phyloP scores from a whole-genome alignment of 2,329 filamentous ascomycete species.

The Ascochyta pisi region DNA sequence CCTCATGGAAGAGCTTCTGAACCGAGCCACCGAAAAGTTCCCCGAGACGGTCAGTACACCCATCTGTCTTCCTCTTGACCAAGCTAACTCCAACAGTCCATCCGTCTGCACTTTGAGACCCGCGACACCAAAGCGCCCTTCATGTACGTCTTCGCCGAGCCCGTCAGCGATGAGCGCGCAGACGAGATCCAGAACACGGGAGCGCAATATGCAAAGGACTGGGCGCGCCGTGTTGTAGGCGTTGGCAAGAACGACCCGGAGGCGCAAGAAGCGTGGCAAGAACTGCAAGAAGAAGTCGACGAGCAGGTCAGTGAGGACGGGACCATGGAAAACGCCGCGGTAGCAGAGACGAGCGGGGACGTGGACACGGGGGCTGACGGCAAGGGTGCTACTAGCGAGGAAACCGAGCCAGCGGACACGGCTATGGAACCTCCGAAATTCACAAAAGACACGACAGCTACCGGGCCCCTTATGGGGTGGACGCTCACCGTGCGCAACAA shows the following conservation, averaged over 20 bases:
- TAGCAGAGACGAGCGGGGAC: not conserved
- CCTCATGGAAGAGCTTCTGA: slow-evolving; percentile 78
- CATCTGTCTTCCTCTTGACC: too few species aligned
- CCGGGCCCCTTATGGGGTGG: slow-evolving; percentile 67
- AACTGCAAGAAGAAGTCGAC: slow-evolving; percentile 42
- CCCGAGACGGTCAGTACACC: slow-evolving; percentile 63
- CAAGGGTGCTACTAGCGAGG: not conserved
- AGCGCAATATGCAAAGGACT: slow-evolving; percentile 69
- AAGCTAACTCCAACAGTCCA: slow-evolving; percentile 56
- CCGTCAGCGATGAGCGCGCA: slow-evolving; percentile 76
- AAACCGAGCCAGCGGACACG: not conserved
- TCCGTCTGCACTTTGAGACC: slow-evolving; percentile 85
- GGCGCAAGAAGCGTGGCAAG: slow-evolving; percentile 42
- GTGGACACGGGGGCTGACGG: not conserved
- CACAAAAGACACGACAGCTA: not conserved
- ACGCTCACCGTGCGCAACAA: slow-evolving; percentile 75
- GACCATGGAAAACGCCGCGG: slow-evolving; percentile 4
- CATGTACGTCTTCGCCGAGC: slow-evolving; percentile 91
- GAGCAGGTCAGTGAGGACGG: slow-evolving; percentile 41
- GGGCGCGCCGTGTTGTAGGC: slow-evolving; percentile 68
- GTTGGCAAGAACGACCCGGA: slow-evolving; percentile 36
- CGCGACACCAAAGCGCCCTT: slow-evolving; percentile 66
- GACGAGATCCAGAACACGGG: slow-evolving; percentile 73
- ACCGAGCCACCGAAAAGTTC: slow-evolving; percentile 76
- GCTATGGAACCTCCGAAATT: not conserved